Conservation (phyloP, 2,329 filamentous ascomycete species). For the Xylaria hypoxylon region DNA sequence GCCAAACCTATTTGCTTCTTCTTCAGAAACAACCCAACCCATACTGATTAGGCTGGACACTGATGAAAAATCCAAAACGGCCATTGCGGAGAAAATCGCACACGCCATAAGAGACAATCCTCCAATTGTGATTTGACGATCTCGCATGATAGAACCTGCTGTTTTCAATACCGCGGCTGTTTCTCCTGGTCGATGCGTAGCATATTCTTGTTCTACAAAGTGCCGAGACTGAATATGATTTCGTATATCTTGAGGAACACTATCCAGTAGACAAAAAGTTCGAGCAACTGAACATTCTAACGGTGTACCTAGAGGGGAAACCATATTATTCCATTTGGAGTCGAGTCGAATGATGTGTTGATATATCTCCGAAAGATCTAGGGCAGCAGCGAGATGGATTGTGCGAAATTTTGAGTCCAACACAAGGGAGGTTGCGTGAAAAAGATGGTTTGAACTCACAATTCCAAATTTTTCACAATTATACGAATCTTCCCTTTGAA, state of each 20-base stretch:
- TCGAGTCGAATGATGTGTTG: constrained; percentile 18
- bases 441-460: too few relatives aligned
- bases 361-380: constrained; percentile 28
- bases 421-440: constrained; percentile 1
- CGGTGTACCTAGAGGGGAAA: constrained; percentile 12
- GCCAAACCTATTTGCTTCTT: constrained; percentile 15
- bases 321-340: constrained; percentile 12
- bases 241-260: background rate
- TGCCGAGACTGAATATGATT: background rate
- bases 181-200: constrained; percentile 17
- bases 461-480: too few relatives aligned
- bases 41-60: constrained; percentile 10
- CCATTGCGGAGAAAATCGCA: constrained; percentile 11
- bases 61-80: constrained; percentile 19
- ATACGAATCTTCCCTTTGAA: background rate
- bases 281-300: constrained; percentile 20
- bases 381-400: constrained; percentile 21
- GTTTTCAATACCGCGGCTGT: background rate
- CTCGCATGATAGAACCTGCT: background rate
- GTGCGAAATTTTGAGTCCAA: constrained; percentile 12
- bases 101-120: constrained; percentile 8
- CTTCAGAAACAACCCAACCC: constrained; percentile 18
- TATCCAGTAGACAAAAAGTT: background rate
- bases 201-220: background rate
- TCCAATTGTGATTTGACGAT: background rate